Evolutionary conservation across 192 early-diverging fungal species (phyloP).

Genomic region (Coemansia sp.): DNA sequence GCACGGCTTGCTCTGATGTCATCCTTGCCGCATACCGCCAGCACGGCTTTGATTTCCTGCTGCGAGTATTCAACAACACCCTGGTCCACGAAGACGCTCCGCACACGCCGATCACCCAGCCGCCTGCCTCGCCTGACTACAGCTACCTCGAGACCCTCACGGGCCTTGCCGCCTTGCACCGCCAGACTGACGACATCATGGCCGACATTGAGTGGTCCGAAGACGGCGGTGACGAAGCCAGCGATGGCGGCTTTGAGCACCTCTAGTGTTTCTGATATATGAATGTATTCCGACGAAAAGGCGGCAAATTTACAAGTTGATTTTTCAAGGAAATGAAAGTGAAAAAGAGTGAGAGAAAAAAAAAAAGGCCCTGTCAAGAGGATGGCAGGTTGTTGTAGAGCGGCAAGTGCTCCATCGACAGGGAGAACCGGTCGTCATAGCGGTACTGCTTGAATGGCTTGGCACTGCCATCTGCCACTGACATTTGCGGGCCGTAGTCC

Average conservation of each 20-base stretch:
- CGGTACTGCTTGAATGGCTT: conserved; percentile 11
- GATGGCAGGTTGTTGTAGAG: conserved; percentile 5
- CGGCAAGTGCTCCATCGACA: conserved; percentile 37
- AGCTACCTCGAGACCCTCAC: conserved; percentile 83
- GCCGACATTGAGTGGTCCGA: conserved; percentile 76
- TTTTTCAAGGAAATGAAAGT: conserved; percentile 1
- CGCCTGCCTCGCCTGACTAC: conserved; percentile 45
- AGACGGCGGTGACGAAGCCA: conserved; percentile 52
- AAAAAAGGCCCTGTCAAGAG: not conserved
- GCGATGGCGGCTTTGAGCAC: conserved; percentile 31
- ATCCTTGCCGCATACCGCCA: conserved; percentile 62
- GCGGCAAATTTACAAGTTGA: not conserved
- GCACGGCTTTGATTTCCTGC: conserved; percentile 73
- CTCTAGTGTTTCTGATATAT: conserved; percentile 11
- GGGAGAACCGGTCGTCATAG: conserved; percentile 30
- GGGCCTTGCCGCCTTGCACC: conserved; percentile 76
- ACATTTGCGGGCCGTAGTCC: not conserved
- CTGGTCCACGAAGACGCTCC: conserved; percentile 30
- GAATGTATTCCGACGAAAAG: conserved; percentile 1
- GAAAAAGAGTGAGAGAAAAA: not conserved
- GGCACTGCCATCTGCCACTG: not conserved
- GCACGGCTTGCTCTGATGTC: conserved; percentile 82
- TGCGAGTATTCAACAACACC: conserved; percentile 64
- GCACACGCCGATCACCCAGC: conserved; percentile 14
- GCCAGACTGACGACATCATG: conserved; percentile 71